These are phyloP conservation scores for Mycena alexandri DNA, from an alignment of 768 basidiomycete genomes.

Conservation along the genomic window DNA sequence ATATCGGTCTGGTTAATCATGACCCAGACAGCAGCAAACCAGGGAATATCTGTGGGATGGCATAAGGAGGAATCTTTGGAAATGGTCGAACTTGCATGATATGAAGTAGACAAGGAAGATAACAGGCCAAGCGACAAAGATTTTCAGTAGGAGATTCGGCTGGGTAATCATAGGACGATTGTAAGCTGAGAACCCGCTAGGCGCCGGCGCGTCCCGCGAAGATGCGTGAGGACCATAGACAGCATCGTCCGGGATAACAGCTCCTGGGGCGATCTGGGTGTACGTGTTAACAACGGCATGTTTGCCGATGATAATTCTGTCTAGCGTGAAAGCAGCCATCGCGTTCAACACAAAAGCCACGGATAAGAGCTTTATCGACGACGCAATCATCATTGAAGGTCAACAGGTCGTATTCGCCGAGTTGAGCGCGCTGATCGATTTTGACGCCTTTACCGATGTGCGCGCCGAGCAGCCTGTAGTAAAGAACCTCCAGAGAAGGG, in stretches of 20 bases:
- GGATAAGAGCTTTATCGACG: conserved; percentile 54
- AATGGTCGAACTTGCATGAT: conserved; percentile 45
- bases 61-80: not conserved
- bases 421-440: conserved; percentile 51
- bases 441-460: conserved; percentile 56
- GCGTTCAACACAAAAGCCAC: conserved; percentile 61
- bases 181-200: conserved; percentile 52
- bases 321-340: conserved; percentile 60
- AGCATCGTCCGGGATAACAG: conserved; percentile 49
- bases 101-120: conserved; percentile 50
- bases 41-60: conserved; percentile 51
- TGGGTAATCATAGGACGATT: conserved; percentile 51
- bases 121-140: conserved; percentile 56
- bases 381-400: conserved; percentile 57
- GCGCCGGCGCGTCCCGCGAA: conserved; percentile 54
- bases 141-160: conserved; percentile 48
- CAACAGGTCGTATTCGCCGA: conserved; percentile 60
- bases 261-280: conserved; percentile 57
- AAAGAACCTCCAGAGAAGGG: conserved; percentile 52
- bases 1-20: conserved; percentile 51
- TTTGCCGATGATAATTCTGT: conserved; percentile 51
- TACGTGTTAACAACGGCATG: conserved; percentile 57
- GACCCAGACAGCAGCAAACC: conserved; percentile 53
- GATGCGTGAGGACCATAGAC: conserved; percentile 63
- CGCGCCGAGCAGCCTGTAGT: conserved; percentile 61